Evolutionary conservation across 208 protist genomes (phyloP), one percentile per base, ranked within the genome.

Genomic region (Leishmania major): DNA sequence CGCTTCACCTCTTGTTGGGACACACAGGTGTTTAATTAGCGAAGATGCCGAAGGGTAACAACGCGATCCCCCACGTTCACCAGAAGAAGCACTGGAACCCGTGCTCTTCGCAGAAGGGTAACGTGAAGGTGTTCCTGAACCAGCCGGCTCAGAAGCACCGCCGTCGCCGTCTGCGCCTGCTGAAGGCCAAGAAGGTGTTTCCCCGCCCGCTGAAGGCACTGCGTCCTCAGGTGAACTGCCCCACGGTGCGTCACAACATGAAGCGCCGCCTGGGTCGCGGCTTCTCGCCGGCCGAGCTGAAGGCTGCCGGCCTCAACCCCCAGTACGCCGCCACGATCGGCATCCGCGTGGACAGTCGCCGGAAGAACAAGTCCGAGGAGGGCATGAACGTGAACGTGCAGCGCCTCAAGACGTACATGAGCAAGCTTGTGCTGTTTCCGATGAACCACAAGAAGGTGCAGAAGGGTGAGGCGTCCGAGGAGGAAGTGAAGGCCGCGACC

Each of bases 11-110:
- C 59, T 28, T 11, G 0, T 8, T 31, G 28, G 11, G 43, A 62
- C 49, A 66, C 40, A 67, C 17, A 72, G 25, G 35, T 67, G 67
- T 66, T 51, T 8, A 11, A 85, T 8, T 84, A 60, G 79, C 82
- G 72, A 94, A 91, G 82, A 99, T 99, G 98, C 92, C 93, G 74
- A 98, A 96, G 90, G 96, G 98, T 93, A 99, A 99, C 92, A 98
- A 99, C 91, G 89, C 91, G 80, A 95, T 99, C 89, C 97, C 98
- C 89, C 98, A 98, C 84, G 89, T 92, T 47, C 98, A 99, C 89
- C 98, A 97, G 92, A 97, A 96, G 91, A 99, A 99, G 94, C 94
- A 99, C 90, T 99, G 98, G 97, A 93, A 98, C 82, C 93, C 89
- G 70, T 91, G 93, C 84, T 97, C 95, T 81, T 95, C 92, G 83